Conservation (phyloP, 768 basidiomycete genomes). For the Lactarius psammicola region DNA sequence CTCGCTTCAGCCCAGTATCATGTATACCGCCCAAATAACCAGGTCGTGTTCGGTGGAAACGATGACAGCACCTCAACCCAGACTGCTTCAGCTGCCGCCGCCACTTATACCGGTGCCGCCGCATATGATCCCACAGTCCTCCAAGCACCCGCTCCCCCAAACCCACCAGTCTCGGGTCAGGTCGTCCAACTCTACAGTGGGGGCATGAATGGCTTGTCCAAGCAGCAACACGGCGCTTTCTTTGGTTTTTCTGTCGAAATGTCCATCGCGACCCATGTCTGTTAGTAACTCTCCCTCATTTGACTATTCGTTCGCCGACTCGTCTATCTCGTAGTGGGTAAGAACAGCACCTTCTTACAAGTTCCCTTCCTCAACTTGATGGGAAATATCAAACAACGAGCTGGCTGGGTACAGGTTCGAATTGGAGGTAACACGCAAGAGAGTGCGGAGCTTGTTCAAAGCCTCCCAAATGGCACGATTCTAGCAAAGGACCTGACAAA, state of each 20-base stretch:
- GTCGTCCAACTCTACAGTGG: slow-evolving; percentile 40
- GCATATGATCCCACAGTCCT: slow-evolving; percentile 55
- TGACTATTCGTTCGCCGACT: background rate
- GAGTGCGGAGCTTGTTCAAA: slow-evolving; percentile 49
- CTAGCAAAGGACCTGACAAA: slow-evolving; percentile 48
- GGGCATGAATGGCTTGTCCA: slow-evolving; percentile 40
- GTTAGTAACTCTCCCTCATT: slow-evolving; percentile 42
- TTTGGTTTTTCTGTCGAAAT: slow-evolving; percentile 76
- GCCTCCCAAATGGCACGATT: slow-evolving; percentile 46
- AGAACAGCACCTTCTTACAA: slow-evolving; percentile 52
- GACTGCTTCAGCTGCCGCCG: slow-evolving; percentile 38
- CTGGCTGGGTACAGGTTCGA: slow-evolving; percentile 61
- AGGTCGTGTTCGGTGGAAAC: slow-evolving; percentile 28
- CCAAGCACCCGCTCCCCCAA: slow-evolving; percentile 49
- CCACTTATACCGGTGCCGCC: slow-evolving; percentile 46
- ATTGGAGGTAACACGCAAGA: slow-evolving; percentile 85
- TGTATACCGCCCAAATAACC: slow-evolving; percentile 25
- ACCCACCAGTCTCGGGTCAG: slow-evolving; percentile 46
- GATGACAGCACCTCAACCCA: background rate
- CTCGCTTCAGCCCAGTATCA: slow-evolving; percentile 23
- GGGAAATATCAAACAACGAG: slow-evolving; percentile 63
- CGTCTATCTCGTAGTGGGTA: slow-evolving; percentile 44
- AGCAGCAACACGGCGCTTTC: slow-evolving; percentile 53
- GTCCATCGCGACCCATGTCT: slow-evolving; percentile 63
- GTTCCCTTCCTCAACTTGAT: slow-evolving; percentile 79